Percentiles rank a stretch among this genome's conserved stretches.
Evolutionary conservation across 2,329 filamentous ascomycete species (phyloP).

Genomic region (Nemania sp.): DNA sequence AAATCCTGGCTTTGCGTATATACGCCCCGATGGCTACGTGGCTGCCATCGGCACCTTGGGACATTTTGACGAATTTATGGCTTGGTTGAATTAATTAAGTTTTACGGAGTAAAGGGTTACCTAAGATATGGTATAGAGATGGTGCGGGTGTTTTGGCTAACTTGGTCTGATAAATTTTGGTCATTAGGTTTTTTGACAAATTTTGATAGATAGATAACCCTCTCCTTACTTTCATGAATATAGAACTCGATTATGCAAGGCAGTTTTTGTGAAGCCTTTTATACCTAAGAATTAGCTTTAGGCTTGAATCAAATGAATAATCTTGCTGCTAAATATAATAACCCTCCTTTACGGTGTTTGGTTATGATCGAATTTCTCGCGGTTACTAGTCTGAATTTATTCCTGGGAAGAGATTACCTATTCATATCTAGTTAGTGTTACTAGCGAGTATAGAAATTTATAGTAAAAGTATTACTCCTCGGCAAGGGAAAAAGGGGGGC

Average conservation of each 20-base stretch:
- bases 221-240: background rate
- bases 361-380: too few species aligned
- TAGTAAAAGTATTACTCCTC: too few species aligned
- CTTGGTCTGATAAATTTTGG: too few species aligned
- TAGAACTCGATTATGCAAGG: background rate
- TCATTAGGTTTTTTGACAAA: too few species aligned
- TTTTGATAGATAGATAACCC: background rate
- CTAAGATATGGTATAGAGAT: background rate
- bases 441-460: too few species aligned
- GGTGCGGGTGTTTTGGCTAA: background rate
- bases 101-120: background rate
- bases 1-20: constrained; percentile 24
- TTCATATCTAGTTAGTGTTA: too few species aligned
- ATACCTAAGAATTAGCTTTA: background rate
- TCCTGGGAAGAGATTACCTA: too few species aligned
- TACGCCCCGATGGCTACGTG: constrained; percentile 26
- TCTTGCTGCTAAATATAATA: too few species aligned
- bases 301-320: too few species aligned
- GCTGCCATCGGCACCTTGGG: constrained; percentile 17
- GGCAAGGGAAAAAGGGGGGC: too few species aligned
- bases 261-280: background rate
- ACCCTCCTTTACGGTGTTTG: too few species aligned
- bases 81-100: constrained; percentile 2
- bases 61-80: constrained; percentile 13
- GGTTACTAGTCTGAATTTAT: too few species aligned